Conservation (phyloP, 805 yeast species). For the Wickerhamomyces alni region DNA sequence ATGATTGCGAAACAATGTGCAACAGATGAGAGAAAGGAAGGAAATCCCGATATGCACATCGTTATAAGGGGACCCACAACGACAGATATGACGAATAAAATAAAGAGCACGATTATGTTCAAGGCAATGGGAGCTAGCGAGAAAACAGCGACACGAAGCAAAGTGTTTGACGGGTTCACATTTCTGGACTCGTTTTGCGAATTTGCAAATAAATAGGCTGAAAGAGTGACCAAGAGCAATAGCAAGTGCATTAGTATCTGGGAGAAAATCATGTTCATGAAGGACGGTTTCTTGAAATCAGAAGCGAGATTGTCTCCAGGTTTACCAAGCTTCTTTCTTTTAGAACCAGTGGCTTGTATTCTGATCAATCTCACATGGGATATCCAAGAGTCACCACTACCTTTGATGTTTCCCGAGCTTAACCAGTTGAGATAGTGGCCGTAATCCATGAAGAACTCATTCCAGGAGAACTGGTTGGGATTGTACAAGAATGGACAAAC, state of each 20-base stretch:
- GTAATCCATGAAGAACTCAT: constrained; percentile 59
- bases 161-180: constrained; percentile 30
- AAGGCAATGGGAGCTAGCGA: constrained; percentile 42
- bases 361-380: constrained; percentile 44
- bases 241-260: constrained; percentile 34
- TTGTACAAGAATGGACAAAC: constrained; percentile 58
- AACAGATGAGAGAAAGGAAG: constrained; percentile 42
- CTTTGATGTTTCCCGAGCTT: constrained; percentile 42
- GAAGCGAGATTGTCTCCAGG: constrained; percentile 34
- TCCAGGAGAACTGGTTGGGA: constrained; percentile 62
- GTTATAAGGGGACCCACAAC: constrained; percentile 43
- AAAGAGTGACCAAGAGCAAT: constrained; percentile 28
- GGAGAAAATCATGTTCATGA: constrained; percentile 34
- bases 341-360: constrained; percentile 52
- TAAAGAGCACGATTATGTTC: constrained; percentile 35
- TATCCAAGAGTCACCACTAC: constrained; percentile 35
- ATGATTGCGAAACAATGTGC: constrained; percentile 44
- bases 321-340: constrained; percentile 33
- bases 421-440: constrained; percentile 37
- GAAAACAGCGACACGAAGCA: constrained; percentile 38
- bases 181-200: constrained; percentile 41
- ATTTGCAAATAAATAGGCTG: constrained; percentile 49
- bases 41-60: constrained; percentile 33
- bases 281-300: constrained; percentile 45
- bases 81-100: constrained; percentile 35